These are phyloP conservation scores for Silene uniflora DNA, from an alignment of 148 eudicot species.

Conservation along the genomic window DNA sequence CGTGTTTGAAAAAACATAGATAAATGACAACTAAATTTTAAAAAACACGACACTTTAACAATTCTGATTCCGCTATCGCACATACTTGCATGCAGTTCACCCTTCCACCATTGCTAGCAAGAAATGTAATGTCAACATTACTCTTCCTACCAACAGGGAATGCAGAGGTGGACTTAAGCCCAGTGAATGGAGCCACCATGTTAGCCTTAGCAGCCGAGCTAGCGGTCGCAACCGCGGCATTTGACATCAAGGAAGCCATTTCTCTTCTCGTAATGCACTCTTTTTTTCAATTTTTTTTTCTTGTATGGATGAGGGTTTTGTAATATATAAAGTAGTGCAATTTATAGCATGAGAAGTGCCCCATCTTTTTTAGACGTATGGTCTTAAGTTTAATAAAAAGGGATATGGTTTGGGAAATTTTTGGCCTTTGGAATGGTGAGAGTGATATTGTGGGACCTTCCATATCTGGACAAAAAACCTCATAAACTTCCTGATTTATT, in stretches of 20 bases:
- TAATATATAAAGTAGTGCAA: not conserved
- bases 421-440: conserved; percentile 18
- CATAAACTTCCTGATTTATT: not conserved
- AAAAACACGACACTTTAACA: no score
- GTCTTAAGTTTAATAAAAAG: conserved; percentile 12
- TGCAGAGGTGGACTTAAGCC: conserved; percentile 41
- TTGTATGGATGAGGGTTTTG: conserved; percentile 4
- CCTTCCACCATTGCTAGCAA: conserved; percentile 54
- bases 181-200: conserved; percentile 51
- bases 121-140: conserved; percentile 31
- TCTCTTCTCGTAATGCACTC: not conserved
- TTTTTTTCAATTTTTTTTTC: not conserved
- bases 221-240: conserved; percentile 31
- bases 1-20: no score
- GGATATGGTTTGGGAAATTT: conserved; percentile 21
- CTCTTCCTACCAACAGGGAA: conserved; percentile 41
- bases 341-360: conserved; percentile 6
- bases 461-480: not conserved
- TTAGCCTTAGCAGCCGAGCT: conserved; percentile 36
- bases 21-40: no score
- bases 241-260: conserved; percentile 48
- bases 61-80: not conserved
- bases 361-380: conserved; percentile 11
- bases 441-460: conserved; percentile 21
- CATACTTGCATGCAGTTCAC: conserved; percentile 55